Evolutionary conservation across 1,284 basidiomycete species (phyloP).

Genomic region (Jaminaea rosea): DNA sequence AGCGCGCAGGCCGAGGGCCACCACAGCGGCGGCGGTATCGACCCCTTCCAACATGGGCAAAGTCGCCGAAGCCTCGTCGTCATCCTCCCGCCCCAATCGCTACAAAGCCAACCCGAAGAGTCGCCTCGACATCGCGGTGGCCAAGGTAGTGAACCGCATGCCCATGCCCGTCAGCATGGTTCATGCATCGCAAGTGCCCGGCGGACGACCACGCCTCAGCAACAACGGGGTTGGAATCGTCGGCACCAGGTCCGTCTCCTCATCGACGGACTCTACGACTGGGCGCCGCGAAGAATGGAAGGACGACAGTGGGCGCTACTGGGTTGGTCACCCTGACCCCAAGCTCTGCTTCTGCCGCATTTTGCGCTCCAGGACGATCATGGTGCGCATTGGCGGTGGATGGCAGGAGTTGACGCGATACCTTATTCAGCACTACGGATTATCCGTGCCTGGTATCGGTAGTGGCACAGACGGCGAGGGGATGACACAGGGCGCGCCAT

Average conservation of each 20-base stretch:
- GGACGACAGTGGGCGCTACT: constrained; percentile 33
- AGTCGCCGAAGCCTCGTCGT: neutral
- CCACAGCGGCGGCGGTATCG: too few species aligned
- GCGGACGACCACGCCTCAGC: neutral
- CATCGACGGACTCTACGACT: neutral
- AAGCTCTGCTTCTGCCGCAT: constrained; percentile 42
- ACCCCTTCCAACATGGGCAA: neutral
- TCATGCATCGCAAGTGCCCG: constrained; percentile 3
- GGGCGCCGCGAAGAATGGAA: constrained; percentile 3
- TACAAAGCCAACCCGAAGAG: constrained; percentile 78
- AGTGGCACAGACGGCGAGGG: too few species aligned
- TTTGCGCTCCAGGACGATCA: constrained; percentile 36
- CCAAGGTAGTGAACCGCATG: constrained; percentile 76
- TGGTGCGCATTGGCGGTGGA: constrained; percentile 46
- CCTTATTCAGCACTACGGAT: constrained; percentile 20
- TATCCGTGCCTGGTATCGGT: too few species aligned
- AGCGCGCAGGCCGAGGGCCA: too few species aligned
- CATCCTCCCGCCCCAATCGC: constrained; percentile 30
- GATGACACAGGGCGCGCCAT: too few species aligned
- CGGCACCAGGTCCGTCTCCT: too few species aligned
- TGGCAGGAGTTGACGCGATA: constrained; percentile 45
- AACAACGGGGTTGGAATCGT: too few species aligned
- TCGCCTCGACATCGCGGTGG: constrained; percentile 82
- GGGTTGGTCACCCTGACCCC: constrained; percentile 39
- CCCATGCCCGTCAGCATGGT: constrained; percentile 52